Evolutionary conservation across 2,329 filamentous ascomycete species (phyloP).

Genomic region (Pyricularia grisea): DNA sequence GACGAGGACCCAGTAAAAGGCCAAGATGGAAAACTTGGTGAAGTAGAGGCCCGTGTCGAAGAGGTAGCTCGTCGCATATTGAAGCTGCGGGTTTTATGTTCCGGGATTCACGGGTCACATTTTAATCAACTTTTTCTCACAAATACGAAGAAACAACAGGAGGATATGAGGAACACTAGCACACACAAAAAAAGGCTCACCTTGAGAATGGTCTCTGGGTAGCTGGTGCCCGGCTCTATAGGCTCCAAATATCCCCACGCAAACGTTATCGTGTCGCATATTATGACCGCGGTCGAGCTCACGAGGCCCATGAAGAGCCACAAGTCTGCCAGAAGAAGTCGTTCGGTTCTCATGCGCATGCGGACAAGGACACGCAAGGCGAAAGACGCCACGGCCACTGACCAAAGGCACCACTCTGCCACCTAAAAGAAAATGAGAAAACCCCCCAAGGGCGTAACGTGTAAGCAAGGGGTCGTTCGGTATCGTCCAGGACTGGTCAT

Average conservation of each 20-base stretch:
- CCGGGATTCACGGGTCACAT: not conserved
- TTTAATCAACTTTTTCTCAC: too few species aligned
- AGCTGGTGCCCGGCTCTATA: too few species aligned
- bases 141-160: too few species aligned
- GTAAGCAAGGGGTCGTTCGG: not conserved
- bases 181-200: not conserved
- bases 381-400: not conserved
- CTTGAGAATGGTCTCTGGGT: not conserved
- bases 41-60: slow-evolving; percentile 1
- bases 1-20: not conserved
- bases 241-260: not conserved
- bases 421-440: not conserved
- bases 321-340: not conserved
- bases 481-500: not conserved
- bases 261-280: not conserved
- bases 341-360: not conserved
- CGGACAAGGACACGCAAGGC: not conserved
- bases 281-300: not conserved
- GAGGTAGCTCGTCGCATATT: not conserved
- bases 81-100: not conserved
- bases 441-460: not conserved
- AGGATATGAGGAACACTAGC: too few species aligned
- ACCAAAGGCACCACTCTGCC: not conserved
- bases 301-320: not conserved
- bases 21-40: not conserved